A percentile compares a stretch with the other conserved stretches of the same genome.
Conservation (phyloP, 306 rosid genomes). For the Myrica gale region DNA sequence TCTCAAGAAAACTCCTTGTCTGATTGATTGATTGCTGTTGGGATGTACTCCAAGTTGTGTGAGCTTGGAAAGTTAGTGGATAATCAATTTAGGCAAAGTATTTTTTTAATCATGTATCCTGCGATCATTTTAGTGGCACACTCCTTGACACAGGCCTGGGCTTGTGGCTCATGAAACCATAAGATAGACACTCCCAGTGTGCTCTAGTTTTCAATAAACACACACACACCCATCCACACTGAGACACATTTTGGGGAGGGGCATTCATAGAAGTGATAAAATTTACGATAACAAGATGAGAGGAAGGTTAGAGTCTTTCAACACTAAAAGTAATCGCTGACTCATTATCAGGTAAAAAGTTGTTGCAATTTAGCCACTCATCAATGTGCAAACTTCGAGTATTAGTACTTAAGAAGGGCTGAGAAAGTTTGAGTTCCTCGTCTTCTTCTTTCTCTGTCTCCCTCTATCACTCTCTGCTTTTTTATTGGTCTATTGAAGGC, state of each 20-base stretch:
- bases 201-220: not conserved
- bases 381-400: no score
- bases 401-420: not conserved
- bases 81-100: not conserved
- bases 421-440: not conserved
- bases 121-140: not conserved
- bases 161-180: not conserved
- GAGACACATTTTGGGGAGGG: no score
- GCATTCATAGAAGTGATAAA: no score
- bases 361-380: no score
- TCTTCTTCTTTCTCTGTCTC: no score
- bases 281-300: no score
- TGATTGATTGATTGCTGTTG: constrained; percentile 1
- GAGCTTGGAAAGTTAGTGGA: not conserved
- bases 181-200: not conserved
- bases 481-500: not conserved
- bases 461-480: not conserved
- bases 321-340: no score
- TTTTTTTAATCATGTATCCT: not conserved
- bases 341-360: no score
- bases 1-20: not conserved
- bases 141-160: not conserved
- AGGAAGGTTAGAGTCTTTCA: no score
- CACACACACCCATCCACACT: not conserved
- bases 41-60: not conserved